A percentile compares a stretch with the other conserved stretches of the same genome.
phyloP scores from a whole-genome alignment of 2,329 filamentous ascomycete species.

The Nectriaceae sp. region DNA sequence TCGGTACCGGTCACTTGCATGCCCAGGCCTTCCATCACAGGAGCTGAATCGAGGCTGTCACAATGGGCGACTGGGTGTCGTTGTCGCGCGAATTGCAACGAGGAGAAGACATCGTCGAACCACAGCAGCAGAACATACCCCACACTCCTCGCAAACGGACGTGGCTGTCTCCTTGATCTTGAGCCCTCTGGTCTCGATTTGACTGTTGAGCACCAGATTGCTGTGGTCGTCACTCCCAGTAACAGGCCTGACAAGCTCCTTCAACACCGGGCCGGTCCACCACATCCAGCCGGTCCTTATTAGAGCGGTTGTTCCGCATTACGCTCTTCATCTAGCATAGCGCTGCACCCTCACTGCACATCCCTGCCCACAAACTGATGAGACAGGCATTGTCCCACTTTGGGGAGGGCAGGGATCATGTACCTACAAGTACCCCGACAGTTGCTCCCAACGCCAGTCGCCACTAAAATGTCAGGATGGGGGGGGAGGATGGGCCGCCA shows the following conservation, averaged over 20 bases:
- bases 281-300: not conserved
- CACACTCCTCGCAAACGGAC: constrained; percentile 17
- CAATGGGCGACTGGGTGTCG: too few relatives aligned
- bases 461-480: constrained; percentile 27
- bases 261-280: not conserved
- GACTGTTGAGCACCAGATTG: not conserved
- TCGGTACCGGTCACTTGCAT: constrained; percentile 18
- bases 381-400: constrained; percentile 22
- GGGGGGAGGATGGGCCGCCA: constrained; percentile 16
- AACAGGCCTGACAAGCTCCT: not conserved
- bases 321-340: constrained; percentile 17
- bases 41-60: too few relatives aligned
- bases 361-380: constrained; percentile 16
- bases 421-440: constrained; percentile 27
- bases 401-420: constrained; percentile 16
- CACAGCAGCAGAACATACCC: constrained; percentile 19
- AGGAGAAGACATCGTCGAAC: constrained; percentile 30
- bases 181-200: not conserved
- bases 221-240: not conserved
- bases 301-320: not conserved
- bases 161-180: not conserved
- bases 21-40: too few relatives aligned
- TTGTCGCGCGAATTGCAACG: constrained; percentile 30
- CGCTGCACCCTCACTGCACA: constrained; percentile 16
- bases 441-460: constrained; percentile 15